These are phyloP conservation scores for Arabidopsis hybrid DNA, from an alignment of 441 rosid genomes.

Conservation along the genomic window DNA sequence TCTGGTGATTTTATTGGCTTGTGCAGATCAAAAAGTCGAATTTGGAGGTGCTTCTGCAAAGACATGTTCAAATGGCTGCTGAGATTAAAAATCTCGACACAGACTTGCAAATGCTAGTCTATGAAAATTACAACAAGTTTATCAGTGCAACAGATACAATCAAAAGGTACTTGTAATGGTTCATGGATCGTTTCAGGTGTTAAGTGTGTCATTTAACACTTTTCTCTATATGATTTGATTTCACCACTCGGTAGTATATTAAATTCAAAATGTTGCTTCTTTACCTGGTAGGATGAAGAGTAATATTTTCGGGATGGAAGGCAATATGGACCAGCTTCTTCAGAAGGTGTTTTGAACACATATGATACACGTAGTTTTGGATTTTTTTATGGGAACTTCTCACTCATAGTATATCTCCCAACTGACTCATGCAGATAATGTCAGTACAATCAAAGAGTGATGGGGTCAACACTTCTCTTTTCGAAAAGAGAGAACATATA, in stretches of 20 bases:
- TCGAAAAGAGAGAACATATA: conserved; percentile 94
- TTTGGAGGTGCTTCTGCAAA: conserved; percentile 85
- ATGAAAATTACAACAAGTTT: conserved; percentile 94
- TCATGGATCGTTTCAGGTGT: conserved; percentile 23
- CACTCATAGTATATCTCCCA: conserved; percentile 20
- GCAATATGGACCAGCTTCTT: conserved; percentile 96
- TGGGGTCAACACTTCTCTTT: conserved; percentile 92
- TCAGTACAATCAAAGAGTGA: conserved; percentile 98
- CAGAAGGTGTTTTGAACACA: conserved; percentile 63
- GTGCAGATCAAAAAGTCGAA: conserved; percentile 81
- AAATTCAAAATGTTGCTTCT: conserved; percentile 32
- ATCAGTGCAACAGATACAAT: conserved; percentile 98
- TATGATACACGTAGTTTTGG: neutral
- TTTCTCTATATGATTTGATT: conserved; percentile 9
- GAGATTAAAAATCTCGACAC: conserved; percentile 98
- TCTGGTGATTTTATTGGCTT: conserved; percentile 31
- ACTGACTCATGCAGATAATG: conserved; percentile 67
- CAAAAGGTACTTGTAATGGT: conserved; percentile 63
- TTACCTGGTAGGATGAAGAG: conserved; percentile 83
- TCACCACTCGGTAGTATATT: conserved; percentile 4
- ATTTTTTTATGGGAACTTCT: conserved; percentile 7
- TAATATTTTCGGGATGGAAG: conserved; percentile 97
- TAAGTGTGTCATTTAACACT: conserved; percentile 15
- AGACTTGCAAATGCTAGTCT: conserved; percentile 96
- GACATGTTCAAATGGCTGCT: conserved; percentile 98